Evolutionary conservation across 2,329 filamentous ascomycete genomes (phyloP), one percentile per base, ranked within the genome.

Genomic region (Aspergillus neoniger): DNA sequence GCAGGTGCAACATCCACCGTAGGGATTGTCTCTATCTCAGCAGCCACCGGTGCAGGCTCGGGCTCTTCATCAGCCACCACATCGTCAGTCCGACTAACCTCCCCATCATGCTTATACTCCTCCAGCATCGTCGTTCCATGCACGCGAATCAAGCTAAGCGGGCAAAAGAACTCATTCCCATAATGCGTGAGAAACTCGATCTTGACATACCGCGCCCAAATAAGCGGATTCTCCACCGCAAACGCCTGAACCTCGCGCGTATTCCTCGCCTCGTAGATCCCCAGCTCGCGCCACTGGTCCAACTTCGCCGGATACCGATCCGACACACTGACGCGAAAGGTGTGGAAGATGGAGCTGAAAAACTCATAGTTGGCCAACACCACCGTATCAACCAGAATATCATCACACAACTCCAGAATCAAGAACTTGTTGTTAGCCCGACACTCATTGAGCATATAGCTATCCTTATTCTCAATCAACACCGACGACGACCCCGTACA

Each of bases 301-400:
- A 86, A 77, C 76, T 97, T 98, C 57, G 95, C 91, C 0, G 95
- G 95, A 76, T 97, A 98, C 59, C 92, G 88, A 78, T 98, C 95
- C 60, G 93, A 96, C 51, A 97, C 94, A 73, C 91, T 96, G 67
- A 98, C 87, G 55, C 91, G 86, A 75, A 99, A 97, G 51, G 88
- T 90, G 56, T 92, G 89, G 69, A 98, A 91, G 85, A 96, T 97
- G 73, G 92, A 97, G 58, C 92, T 96, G 81, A 99, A 99, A 81
- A 99, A 99, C 76, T 99, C 95, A 70, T 96, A 99, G 74, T 99
- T 99, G 63, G 94, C 95, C 57, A 99, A 83, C n/a, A 98, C 95
- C 43, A 99, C 83, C 0, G 95, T 99, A 73, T 99, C 95, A 60
- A 99, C 90, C 48, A 96, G 83, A 48, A 88, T 90, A 66, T 88